Evolutionary conservation across 495 filamentous ascomycete species (phyloP).

Genomic region (Hypoxylon crocopeplum): DNA sequence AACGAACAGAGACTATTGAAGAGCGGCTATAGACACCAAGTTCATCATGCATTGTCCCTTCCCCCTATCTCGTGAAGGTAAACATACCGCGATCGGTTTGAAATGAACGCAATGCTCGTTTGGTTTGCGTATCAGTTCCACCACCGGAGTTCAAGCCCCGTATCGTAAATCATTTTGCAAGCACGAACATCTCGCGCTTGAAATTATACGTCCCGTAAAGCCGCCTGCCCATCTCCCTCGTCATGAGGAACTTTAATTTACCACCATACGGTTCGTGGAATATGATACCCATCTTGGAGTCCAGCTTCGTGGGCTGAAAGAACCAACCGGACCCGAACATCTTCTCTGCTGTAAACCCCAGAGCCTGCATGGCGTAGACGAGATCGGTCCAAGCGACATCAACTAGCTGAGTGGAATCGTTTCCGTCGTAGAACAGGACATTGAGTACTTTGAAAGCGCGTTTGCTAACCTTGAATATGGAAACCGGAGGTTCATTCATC

Average conservation of each 20-base stretch:
- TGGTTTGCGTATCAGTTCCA: too few relatives aligned
- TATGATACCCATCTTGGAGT: slow-evolving; percentile 49
- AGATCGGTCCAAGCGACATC: slow-evolving; percentile 62
- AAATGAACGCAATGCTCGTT: too few relatives aligned
- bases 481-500: background rate
- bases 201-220: too few relatives aligned
- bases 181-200: too few relatives aligned
- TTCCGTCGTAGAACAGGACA: slow-evolving; percentile 1
- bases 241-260: too few relatives aligned
- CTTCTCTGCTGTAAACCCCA: slow-evolving; percentile 56
- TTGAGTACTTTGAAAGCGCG: slow-evolving; percentile 16
- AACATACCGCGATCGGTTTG: too few relatives aligned
- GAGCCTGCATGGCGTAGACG: slow-evolving; percentile 56
- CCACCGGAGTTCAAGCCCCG: too few relatives aligned
- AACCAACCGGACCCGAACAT: slow-evolving; percentile 63
- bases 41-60: too few relatives aligned
- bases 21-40: too few relatives aligned
- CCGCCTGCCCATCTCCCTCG: background rate
- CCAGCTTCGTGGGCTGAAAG: slow-evolving; percentile 46
- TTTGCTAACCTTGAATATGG: slow-evolving; percentile 4
- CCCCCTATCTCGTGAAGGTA: too few relatives aligned
- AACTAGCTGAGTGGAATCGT: slow-evolving; percentile 14
- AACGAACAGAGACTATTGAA: too few relatives aligned
- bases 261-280: slow-evolving; percentile 65
- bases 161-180: too few relatives aligned